Evolutionary conservation across 2,329 filamentous ascomycete genomes (phyloP).

Genomic region (Exophiala dermatitidis): DNA sequence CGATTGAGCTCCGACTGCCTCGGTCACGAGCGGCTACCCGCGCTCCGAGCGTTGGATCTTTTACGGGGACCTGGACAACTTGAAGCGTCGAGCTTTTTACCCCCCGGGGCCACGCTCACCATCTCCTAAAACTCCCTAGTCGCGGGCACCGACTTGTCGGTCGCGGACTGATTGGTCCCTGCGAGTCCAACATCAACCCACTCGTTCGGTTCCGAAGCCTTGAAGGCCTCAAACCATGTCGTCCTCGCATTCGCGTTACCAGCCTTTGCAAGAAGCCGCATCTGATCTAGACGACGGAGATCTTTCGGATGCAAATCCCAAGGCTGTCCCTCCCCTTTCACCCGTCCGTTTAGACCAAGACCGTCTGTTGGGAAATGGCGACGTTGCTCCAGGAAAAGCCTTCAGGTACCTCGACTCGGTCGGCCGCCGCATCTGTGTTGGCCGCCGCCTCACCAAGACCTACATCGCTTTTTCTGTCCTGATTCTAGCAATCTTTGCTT

Average conservation of each 20-base stretch:
- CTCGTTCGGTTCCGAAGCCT: not conserved
- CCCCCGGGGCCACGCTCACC: not conserved
- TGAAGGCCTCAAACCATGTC: constrained; percentile 7
- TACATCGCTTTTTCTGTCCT: constrained; percentile 25
- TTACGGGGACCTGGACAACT: not conserved
- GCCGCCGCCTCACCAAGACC: constrained; percentile 20
- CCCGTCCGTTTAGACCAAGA: constrained; percentile 7
- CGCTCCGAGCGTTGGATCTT: not conserved
- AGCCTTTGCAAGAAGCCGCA: constrained; percentile 10
- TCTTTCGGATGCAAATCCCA: constrained; percentile 15
- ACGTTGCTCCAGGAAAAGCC: constrained; percentile 3
- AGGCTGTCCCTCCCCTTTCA: constrained; percentile 3
- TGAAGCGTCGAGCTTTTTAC: not conserved
- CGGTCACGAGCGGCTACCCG: constrained; percentile 8
- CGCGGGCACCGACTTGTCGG: not conserved
- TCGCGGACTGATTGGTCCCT: constrained; percentile 4
- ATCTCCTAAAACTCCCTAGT: constrained; percentile 1
- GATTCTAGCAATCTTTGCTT: constrained; percentile 15
- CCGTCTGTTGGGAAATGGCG: constrained; percentile 9
- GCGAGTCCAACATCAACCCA: not conserved
- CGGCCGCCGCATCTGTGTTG: constrained; percentile 15
- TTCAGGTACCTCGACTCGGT: constrained; percentile 8
- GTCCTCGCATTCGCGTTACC: constrained; percentile 13
- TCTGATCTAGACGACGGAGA: constrained; percentile 14
- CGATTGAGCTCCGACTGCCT: constrained; percentile 17